Conservation (phyloP, 805 yeast genomes). For the Candida tammaniensis region DNA sequence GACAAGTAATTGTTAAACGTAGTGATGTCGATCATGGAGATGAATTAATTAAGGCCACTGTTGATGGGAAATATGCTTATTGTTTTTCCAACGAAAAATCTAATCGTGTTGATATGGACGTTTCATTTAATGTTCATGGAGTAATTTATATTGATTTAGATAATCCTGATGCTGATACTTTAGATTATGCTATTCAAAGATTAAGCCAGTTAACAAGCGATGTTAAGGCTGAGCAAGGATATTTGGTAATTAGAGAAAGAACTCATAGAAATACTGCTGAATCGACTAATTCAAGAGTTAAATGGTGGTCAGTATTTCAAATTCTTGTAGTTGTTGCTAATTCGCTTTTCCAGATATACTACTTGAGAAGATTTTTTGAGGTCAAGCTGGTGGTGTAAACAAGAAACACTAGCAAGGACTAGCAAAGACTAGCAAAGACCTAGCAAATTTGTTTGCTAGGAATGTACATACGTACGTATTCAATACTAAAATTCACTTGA, state of each 20-base stretch:
- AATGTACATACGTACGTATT: no score
- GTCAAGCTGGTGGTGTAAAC: constrained; percentile 73
- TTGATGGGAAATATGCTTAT: constrained; percentile 74
- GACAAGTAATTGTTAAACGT: constrained; percentile 49
- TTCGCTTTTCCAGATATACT: constrained; percentile 90
- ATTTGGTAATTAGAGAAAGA: constrained; percentile 93
- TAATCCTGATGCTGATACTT: constrained; percentile 69
- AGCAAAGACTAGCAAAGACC: no score
- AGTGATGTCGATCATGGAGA: constrained; percentile 78
- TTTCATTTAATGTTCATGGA: constrained; percentile 93
- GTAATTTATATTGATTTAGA: constrained; percentile 80
- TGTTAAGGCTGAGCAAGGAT: constrained; percentile 88
- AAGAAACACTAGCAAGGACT: not conserved
- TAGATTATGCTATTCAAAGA: constrained; percentile 80
- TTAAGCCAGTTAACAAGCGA: constrained; percentile 75
- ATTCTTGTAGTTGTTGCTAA: constrained; percentile 79
- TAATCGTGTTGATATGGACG: constrained; percentile 74
- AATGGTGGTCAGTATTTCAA: constrained; percentile 97
- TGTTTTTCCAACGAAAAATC: constrained; percentile 90
- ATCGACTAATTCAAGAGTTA: constrained; percentile 92
- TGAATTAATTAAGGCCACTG: constrained; percentile 59
- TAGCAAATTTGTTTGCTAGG: no score
- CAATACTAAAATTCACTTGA: no score
- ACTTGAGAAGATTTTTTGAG: constrained; percentile 92
- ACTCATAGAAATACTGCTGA: constrained; percentile 98